These are phyloP conservation scores for Rubia balearica DNA, from an alignment of 305 asterid genomes.

Conservation along the genomic window DNA sequence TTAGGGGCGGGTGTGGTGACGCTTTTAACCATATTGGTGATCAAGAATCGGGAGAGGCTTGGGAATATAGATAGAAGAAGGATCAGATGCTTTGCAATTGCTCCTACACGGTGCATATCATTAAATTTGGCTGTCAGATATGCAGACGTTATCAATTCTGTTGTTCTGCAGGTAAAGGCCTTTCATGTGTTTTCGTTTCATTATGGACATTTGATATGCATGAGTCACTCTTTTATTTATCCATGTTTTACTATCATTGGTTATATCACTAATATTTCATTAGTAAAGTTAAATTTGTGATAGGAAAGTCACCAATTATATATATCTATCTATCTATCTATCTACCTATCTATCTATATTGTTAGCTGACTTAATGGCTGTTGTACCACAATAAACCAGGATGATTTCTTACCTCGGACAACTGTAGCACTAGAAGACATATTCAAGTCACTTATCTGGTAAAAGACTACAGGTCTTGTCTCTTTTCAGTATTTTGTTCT, in stretches of 20 bases:
- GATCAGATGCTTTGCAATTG: constrained; percentile 89
- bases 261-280: not conserved
- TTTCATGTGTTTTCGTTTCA: not conserved
- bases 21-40: constrained; percentile 66
- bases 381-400: constrained; percentile 38
- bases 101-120: constrained; percentile 95
- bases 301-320: not conserved
- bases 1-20: constrained; percentile 96
- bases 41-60: constrained; percentile 62
- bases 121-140: constrained; percentile 91
- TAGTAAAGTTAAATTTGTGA: not conserved
- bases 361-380: not conserved
- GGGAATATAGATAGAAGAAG: constrained; percentile 68
- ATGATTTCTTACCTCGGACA: constrained; percentile 97
- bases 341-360: not conserved
- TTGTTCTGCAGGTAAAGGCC: constrained; percentile 76
- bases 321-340: not conserved
- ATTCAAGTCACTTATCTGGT: constrained; percentile 93
- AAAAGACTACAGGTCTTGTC: constrained; percentile 58
- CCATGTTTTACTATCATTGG: not conserved
- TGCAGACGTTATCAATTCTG: constrained; percentile 87
- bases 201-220: not conserved
- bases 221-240: not conserved
- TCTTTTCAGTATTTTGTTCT: constrained; percentile 23
- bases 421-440: constrained; percentile 76